Conservation (phyloP, 2,329 filamentous ascomycete species). For the Verticillium albo-atrum region DNA sequence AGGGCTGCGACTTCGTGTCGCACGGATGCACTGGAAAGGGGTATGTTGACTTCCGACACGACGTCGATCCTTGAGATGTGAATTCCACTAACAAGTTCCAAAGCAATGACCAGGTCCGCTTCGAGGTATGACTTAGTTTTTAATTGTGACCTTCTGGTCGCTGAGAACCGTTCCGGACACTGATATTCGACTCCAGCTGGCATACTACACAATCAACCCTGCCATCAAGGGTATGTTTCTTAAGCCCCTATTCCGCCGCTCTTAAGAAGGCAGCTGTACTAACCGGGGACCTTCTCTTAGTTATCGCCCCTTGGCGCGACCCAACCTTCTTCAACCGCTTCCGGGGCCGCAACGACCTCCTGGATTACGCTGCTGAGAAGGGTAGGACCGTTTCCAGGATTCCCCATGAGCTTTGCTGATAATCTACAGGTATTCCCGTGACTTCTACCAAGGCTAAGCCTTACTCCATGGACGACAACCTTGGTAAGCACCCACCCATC, state of each 20-base stretch:
- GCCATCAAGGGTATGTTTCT: background rate
- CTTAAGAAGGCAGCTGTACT: background rate
- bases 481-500: conserved; percentile 31
- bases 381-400: background rate
- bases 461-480: conserved; percentile 52
- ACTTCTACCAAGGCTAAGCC: conserved; percentile 52
- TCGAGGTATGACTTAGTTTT: background rate
- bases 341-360: conserved; percentile 66
- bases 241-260: background rate
- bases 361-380: conserved; percentile 64
- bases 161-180: background rate
- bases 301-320: conserved; percentile 72
- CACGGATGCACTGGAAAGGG: conserved; percentile 60
- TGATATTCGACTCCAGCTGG: background rate
- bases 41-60: background rate
- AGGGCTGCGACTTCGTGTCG: conserved; percentile 34
- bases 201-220: conserved; percentile 1
- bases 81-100: background rate
- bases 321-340: conserved; percentile 68
- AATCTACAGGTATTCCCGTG: conserved; percentile 58
- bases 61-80: background rate
- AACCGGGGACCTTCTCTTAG: conserved; percentile 14
- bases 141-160: background rate
- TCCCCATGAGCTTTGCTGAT: background rate
- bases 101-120: conserved; percentile 21